Conservation (phyloP, 208 protist genomes). For the Crithidia expoeki region DNA sequence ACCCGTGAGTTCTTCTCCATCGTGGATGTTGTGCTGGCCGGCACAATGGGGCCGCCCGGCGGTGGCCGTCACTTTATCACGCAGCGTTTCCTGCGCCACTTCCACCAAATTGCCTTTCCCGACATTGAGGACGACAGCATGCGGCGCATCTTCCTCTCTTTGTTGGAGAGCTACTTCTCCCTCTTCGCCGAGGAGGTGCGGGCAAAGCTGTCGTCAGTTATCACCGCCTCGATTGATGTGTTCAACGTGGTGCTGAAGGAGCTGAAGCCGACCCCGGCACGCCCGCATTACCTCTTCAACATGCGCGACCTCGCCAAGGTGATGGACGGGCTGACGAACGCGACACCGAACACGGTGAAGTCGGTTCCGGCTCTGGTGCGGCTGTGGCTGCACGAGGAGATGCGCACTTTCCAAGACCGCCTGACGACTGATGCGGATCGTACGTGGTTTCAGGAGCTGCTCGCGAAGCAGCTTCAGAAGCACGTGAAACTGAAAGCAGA, state of each 20-base stretch:
- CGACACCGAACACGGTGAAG: constrained; percentile 65
- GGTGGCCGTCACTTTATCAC: constrained; percentile 96
- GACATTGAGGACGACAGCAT: constrained; percentile 96
- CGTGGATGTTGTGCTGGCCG: constrained; percentile 94
- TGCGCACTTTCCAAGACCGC: constrained; percentile 95
- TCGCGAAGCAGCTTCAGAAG: constrained; percentile 75
- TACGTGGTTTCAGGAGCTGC: constrained; percentile 91
- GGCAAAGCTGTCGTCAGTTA: constrained; percentile 67
- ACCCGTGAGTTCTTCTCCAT: constrained; percentile 95
- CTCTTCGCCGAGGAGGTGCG: constrained; percentile 88
- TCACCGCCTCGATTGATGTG: constrained; percentile 94
- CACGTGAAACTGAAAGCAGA: constrained; percentile 81
- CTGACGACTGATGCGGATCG: constrained; percentile 91
- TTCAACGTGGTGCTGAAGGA: constrained; percentile 94
- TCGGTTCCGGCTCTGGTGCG: constrained; percentile 68
- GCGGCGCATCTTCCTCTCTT: constrained; percentile 95
- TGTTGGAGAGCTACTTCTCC: constrained; percentile 94
- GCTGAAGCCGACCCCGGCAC: constrained; percentile 96
- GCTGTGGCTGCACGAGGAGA: constrained; percentile 97
- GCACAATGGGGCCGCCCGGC: constrained; percentile 97
- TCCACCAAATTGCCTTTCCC: constrained; percentile 97
- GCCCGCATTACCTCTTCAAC: constrained; percentile 99
- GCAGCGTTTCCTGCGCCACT: constrained; percentile 97
- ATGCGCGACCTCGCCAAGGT: constrained; percentile 98
- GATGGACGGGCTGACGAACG: constrained; percentile 95